These are phyloP conservation scores for Sindora glabra DNA, from an alignment of 306 rosid species.

Conservation along the genomic window DNA sequence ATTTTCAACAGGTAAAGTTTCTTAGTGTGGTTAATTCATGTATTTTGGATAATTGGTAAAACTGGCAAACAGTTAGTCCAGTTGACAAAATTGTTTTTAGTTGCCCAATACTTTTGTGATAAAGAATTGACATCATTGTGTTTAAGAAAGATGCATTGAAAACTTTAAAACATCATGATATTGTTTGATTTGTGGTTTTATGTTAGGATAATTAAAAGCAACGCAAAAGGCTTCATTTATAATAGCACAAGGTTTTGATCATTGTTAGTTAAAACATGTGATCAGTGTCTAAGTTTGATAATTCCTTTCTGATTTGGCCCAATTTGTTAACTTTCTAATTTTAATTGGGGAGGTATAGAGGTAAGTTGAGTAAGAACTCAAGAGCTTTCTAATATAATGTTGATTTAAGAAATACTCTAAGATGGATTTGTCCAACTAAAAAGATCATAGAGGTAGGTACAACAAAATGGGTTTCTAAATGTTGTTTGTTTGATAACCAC, in stretches of 20 bases:
- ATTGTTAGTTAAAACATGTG: neutral
- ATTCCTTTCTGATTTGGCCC: neutral
- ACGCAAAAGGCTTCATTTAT: neutral
- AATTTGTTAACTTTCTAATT: slow-evolving; percentile 2
- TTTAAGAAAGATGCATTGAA: neutral
- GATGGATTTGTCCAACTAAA: too few species aligned
- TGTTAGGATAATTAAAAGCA: neutral
- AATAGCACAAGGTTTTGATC: neutral
- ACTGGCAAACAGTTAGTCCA: neutral
- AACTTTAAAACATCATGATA: neutral
- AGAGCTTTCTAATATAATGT: slow-evolving; percentile 3
- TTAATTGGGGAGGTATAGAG: neutral
- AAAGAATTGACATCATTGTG: neutral
- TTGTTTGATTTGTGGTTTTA: neutral
- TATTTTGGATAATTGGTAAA: slow-evolving; percentile 7
- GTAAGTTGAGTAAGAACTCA: neutral
- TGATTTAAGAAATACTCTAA: too few species aligned
- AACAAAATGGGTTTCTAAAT: too few species aligned
- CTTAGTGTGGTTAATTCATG: slow-evolving; percentile 1
- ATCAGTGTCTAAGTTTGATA: neutral
- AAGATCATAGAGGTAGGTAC: too few species aligned
- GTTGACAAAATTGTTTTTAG: neutral
- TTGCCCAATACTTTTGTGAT: neutral
- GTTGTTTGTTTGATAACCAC: too few species aligned
- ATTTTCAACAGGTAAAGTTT: slow-evolving; percentile 69